Evolutionary conservation across 148 eudicot genomes (phyloP), one percentile per base, ranked within the genome.

Genomic region (Camellia granthamiana): DNA sequence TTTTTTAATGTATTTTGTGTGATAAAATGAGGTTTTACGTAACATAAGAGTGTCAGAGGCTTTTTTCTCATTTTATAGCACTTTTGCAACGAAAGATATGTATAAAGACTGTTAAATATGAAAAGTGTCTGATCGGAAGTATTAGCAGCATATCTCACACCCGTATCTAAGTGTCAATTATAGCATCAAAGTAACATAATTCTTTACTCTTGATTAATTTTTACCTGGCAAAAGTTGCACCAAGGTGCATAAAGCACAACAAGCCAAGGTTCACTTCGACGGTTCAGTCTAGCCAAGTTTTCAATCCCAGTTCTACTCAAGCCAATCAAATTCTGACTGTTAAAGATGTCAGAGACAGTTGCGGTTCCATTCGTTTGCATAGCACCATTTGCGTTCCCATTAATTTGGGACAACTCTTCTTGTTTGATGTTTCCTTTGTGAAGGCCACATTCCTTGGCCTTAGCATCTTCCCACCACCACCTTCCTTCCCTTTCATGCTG

Each of bases 391-490:
- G 73, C 73, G 6, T 11, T 63, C 5, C 79, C 79, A 62, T 62
- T 76, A 12, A 76, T 0, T 19, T 46, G 59, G 30, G 46, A 7
- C 44, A 8, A 58, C 13, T 18, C 47, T 11, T 64, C 63, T 41
- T 78, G 49, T 41, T 78, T 78, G 51, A 78, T 51, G 51, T 78
- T 78, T 52, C 80, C 80, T 6, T 78, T 66, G 51, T 78, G 80
- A 43, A 78, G 80, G 18, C 80, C 80, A 16, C 80, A 78, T 43
- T 78, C 80, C 63, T 67, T 78, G 12, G 73, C 80, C 73, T 8
- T 52, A 2, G 73, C 72, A 41, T 78, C 73, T 19, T 78, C 80
- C 80, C 80, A 78, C 80, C 80, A 78, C 80, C 80, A 78, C 80
- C 80, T 65, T 54, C 80, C 80, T 41, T 78, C 80, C 63, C 80